Percentiles rank a stretch among this genome's conserved stretches.
Evolutionary conservation across 73 alveolate species (phyloP).

Genomic region (Stentor roeselii): DNA sequence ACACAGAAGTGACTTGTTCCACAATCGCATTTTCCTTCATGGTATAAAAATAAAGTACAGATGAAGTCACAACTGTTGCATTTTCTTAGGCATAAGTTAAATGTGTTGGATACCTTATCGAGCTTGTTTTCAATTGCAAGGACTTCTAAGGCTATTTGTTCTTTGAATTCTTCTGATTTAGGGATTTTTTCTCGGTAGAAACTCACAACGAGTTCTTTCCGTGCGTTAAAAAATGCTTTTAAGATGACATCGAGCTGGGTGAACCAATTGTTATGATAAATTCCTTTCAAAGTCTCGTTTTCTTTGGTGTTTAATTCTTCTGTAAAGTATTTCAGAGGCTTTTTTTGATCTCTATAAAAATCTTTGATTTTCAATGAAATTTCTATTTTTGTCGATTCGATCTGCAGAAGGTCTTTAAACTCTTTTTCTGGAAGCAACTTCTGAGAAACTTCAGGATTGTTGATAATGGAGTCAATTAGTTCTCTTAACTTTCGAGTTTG

Average conservation of each 20-base stretch:
- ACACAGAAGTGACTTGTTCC: conserved; percentile 6
- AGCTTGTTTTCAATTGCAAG: background rate
- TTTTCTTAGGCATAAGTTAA: background rate
- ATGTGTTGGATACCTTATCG: background rate
- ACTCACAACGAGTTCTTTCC: background rate
- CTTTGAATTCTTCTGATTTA: background rate
- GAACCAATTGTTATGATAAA: conserved; percentile 1
- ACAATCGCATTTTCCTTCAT: background rate
- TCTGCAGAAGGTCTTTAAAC: background rate
- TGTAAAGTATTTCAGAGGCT: background rate
- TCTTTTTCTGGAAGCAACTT: background rate
- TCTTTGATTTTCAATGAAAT: background rate
- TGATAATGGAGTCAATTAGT: background rate
- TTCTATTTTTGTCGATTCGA: background rate
- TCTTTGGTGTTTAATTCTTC: background rate
- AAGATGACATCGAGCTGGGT: background rate
- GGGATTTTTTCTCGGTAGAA: background rate
- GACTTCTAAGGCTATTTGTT: background rate
- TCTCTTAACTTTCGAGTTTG: background rate
- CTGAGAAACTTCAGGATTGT: background rate
- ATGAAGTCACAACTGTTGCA: background rate
- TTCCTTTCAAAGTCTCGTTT: too few relatives aligned
- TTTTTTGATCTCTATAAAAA: background rate
- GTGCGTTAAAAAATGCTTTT: background rate
- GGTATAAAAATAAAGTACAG: background rate